Conservation (phyloP, 768 basidiomycete species). For the Mycena rosella region DNA sequence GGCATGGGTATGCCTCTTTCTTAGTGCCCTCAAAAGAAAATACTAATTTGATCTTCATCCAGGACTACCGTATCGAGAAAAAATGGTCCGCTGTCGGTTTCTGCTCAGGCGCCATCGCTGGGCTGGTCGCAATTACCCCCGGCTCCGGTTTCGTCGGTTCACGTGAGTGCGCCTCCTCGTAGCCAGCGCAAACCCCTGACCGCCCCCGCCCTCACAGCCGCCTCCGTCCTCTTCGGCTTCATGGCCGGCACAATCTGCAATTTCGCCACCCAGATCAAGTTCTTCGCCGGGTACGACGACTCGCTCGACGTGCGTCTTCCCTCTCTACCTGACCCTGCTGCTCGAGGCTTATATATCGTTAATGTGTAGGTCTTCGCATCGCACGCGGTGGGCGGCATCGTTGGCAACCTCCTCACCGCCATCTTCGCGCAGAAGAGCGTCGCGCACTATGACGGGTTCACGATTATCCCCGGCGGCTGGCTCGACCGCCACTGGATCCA, state of each 20-base stretch:
- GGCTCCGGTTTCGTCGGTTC: constrained; percentile 85
- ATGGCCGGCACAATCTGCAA: constrained; percentile 89
- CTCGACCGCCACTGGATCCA: constrained; percentile 85
- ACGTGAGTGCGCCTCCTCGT: constrained; percentile 58
- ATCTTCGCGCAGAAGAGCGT: constrained; percentile 89
- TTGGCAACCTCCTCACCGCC: constrained; percentile 88
- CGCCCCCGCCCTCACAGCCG: constrained; percentile 58
- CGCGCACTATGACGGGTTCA: constrained; percentile 83
- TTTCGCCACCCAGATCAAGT: constrained; percentile 95
- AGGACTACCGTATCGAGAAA: constrained; percentile 93
- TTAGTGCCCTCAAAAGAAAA: neutral
- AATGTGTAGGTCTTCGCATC: constrained; percentile 84
- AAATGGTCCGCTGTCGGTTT: constrained; percentile 97
- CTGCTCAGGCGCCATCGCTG: constrained; percentile 94
- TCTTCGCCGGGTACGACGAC: constrained; percentile 81
- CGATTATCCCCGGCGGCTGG: constrained; percentile 85
- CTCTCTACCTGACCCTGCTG: neutral
- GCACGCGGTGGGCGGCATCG: constrained; percentile 82
- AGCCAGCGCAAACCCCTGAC: neutral
- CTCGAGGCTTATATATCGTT: no score
- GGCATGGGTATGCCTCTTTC: constrained; percentile 72
- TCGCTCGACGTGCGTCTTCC: constrained; percentile 73
- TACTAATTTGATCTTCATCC: neutral
- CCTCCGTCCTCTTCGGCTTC: constrained; percentile 90
- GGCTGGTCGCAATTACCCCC: constrained; percentile 92